phyloP scores from a whole-genome alignment of 2,329 filamentous ascomycete species.

The Paraphaeosphaeria sporulosa region DNA sequence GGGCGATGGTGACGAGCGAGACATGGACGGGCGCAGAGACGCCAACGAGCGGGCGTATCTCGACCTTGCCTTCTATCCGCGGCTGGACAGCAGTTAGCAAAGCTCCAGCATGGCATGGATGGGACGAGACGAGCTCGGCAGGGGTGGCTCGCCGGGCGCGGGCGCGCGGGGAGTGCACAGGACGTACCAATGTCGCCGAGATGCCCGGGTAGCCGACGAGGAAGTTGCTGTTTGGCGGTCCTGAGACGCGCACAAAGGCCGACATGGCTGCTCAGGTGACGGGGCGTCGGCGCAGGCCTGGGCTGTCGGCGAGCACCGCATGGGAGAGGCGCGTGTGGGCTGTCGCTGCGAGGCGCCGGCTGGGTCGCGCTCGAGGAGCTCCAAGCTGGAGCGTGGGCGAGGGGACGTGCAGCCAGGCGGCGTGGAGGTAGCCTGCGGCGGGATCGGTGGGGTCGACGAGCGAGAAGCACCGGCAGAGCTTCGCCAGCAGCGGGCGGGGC shows the following conservation, averaged over 20 bases:
- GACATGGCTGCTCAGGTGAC: conserved; percentile 54
- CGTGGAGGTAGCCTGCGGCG: conserved; percentile 1
- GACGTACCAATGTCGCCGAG: conserved; percentile 90
- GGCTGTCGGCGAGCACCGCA: conserved; percentile 42
- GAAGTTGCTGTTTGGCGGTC: conserved; percentile 95
- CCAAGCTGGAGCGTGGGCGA: conserved; percentile 18
- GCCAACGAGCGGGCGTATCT: conserved; percentile 86
- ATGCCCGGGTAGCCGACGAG: conserved; percentile 97
- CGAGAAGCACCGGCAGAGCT: conserved; percentile 2
- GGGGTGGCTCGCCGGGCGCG: conserved; percentile 7
- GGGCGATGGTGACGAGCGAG: conserved; percentile 91
- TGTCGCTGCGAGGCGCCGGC: conserved; percentile 17
- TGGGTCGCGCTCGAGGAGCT: conserved; percentile 22
- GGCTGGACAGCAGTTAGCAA: conserved; percentile 65
- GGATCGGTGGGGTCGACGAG: conserved; percentile 10
- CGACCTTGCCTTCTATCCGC: conserved; percentile 96
- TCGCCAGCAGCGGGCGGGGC: conserved; percentile 12
- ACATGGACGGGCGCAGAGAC: conserved; percentile 88
- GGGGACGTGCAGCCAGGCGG: conserved; percentile 8
- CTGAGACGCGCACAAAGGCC: conserved; percentile 93
- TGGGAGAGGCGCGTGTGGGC: conserved; percentile 35
- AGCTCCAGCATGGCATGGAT: conserved; percentile 12
- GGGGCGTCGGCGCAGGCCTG: conserved; percentile 46
- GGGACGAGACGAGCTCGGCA: conserved; percentile 11
- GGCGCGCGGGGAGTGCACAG: conserved; percentile 12